Conservation (phyloP, 2,329 filamentous ascomycete species). For the Dendrostoma leiphaemia region DNA sequence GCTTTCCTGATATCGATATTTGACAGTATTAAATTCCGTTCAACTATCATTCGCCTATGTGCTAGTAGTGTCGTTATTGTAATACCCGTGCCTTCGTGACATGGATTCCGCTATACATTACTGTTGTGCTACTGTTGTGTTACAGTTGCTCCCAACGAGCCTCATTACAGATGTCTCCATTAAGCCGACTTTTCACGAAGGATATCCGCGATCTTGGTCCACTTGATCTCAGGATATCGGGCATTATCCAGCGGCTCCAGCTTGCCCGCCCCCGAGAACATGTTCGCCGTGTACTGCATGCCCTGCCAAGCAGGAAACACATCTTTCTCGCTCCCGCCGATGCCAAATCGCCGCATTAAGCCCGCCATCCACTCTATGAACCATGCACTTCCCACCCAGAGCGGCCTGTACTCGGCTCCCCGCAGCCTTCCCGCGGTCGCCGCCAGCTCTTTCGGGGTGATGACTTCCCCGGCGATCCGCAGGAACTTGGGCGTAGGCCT, state of each 20-base stretch:
- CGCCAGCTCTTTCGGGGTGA: constrained; percentile 16
- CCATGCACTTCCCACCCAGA: constrained; percentile 19
- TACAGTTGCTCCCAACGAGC: background rate
- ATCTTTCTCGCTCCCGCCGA: constrained; percentile 16
- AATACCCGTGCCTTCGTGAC: too few species aligned
- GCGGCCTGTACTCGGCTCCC: constrained; percentile 2
- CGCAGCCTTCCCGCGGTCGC: constrained; percentile 1
- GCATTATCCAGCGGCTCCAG: constrained; percentile 20
- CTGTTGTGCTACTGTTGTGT: too few species aligned
- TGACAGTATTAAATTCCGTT: too few species aligned
- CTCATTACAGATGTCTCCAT: background rate
- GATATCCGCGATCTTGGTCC: constrained; percentile 17
- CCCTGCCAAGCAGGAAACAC: constrained; percentile 21
- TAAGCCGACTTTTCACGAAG: background rate
- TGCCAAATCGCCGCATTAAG: constrained; percentile 14
- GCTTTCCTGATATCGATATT: too few species aligned
- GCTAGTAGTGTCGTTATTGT: too few species aligned
- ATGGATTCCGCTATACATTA: too few species aligned
- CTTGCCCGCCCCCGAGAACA: constrained; percentile 19
- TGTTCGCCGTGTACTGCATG: constrained; percentile 21
- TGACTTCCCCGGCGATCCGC: constrained; percentile 20
- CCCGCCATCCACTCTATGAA: constrained; percentile 13
- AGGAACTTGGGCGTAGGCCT: constrained; percentile 19
- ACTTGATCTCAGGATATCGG: constrained; percentile 20
- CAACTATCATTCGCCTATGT: too few species aligned